Evolutionary conservation across 169 alveolate genomes (phyloP).

Genomic region (Plasmodium adleri): DNA sequence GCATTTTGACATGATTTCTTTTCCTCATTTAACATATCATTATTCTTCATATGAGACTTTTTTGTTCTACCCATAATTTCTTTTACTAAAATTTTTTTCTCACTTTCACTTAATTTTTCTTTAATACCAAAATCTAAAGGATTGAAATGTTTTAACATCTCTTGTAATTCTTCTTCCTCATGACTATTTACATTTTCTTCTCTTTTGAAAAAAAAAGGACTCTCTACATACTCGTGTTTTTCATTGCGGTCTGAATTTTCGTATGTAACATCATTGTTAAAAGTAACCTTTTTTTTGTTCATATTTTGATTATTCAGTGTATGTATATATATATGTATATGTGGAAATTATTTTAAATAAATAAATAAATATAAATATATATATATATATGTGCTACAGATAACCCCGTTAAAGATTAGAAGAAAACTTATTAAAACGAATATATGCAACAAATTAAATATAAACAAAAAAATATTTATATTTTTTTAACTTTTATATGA

Average conservation of each 20-base stretch:
- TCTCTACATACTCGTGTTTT: slow-evolving; percentile 41
- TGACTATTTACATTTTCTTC: not conserved
- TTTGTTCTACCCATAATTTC: slow-evolving; percentile 50
- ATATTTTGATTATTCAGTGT: not conserved
- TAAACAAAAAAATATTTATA: too few species aligned
- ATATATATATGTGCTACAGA: not conserved
- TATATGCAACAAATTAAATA: too few species aligned
- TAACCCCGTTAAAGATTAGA: too few species aligned
- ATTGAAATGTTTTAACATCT: slow-evolving; percentile 40
- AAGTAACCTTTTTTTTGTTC: slow-evolving; percentile 45
- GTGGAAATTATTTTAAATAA: too few species aligned
- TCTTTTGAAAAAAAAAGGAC: slow-evolving; percentile 1
- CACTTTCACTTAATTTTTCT: slow-evolving; percentile 74
- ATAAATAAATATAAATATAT: not conserved
- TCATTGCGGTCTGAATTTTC: slow-evolving; percentile 29
- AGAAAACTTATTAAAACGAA: too few species aligned
- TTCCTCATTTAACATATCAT: not conserved
- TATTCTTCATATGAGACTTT: not conserved
- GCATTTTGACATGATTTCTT: not conserved
- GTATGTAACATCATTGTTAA: slow-evolving; percentile 12
- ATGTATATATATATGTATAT: too few species aligned
- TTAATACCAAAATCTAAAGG: slow-evolving; percentile 74
- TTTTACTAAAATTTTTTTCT: slow-evolving; percentile 54
- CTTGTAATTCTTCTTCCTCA: slow-evolving; percentile 19
- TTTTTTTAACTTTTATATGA: too few species aligned